phyloP scores from a whole-genome alignment of 345 rosid species.

The Populus deltoides region DNA sequence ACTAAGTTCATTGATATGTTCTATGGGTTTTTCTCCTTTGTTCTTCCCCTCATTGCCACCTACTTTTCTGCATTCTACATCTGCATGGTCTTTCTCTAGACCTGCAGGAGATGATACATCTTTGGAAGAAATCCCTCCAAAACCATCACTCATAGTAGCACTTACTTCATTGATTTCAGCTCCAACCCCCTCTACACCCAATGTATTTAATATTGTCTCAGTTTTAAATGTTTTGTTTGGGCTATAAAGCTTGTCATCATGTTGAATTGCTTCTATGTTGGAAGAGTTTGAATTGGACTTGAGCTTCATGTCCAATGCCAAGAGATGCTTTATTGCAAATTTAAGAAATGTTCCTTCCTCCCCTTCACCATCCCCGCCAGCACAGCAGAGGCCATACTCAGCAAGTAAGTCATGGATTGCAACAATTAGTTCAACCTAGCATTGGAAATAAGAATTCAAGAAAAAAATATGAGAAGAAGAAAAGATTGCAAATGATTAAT shows the following conservation, averaged over 20 bases:
- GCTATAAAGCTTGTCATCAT: slow-evolving; percentile 30
- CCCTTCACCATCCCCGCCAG: slow-evolving; percentile 64
- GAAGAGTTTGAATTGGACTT: slow-evolving; percentile 59
- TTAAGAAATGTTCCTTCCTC: slow-evolving; percentile 92
- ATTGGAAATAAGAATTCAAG: slow-evolving; percentile 9
- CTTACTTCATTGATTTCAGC: slow-evolving; percentile 29
- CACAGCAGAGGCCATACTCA: slow-evolving; percentile 91
- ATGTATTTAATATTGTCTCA: slow-evolving; percentile 32
- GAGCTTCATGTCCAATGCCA: slow-evolving; percentile 87
- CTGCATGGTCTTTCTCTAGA: slow-evolving; percentile 23
- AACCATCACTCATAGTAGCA: slow-evolving; percentile 37
- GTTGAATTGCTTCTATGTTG: slow-evolving; percentile 39
- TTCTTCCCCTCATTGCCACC: slow-evolving; percentile 29
- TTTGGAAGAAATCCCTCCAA: slow-evolving; percentile 31
- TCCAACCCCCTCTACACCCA: slow-evolving; percentile 40
- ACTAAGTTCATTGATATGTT: slow-evolving; percentile 43
- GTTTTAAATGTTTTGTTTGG: slow-evolving; percentile 32
- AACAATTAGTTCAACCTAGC: slow-evolving; percentile 80
- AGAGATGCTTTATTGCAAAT: slow-evolving; percentile 89
- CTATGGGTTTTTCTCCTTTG: slow-evolving; percentile 35
- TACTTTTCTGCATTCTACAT: slow-evolving; percentile 25
- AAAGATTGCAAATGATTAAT: background rate
- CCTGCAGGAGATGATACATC: slow-evolving; percentile 17
- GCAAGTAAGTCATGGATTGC: slow-evolving; percentile 89
- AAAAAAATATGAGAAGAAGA: background rate